Conservation (phyloP, 257 asterid genomes). For the Paulownia fortunei region DNA sequence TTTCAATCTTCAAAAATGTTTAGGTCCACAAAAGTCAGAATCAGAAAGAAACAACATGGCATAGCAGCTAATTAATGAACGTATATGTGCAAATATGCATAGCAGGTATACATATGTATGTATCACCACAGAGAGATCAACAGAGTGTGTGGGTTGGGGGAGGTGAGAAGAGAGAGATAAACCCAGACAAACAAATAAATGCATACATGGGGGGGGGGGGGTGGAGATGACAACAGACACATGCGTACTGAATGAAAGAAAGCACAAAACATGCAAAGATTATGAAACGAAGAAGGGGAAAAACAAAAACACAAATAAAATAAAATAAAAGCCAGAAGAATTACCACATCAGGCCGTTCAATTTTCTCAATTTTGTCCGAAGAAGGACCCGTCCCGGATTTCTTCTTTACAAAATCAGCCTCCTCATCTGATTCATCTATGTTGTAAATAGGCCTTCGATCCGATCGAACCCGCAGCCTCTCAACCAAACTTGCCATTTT, state of each 20-base stretch:
- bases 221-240: background rate
- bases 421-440: constrained; percentile 96
- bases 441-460: constrained; percentile 79
- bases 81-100: constrained; percentile 10
- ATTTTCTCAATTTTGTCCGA: constrained; percentile 42
- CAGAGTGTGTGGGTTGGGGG: background rate
- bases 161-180: background rate
- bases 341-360: constrained; percentile 59
- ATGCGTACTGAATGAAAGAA: background rate
- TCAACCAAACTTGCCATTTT: constrained; percentile 60
- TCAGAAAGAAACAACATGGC: background rate
- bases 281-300: background rate
- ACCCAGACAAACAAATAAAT: background rate
- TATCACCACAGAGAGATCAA: background rate
- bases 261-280: background rate
- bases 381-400: constrained; percentile 41
- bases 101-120: background rate
- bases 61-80: constrained; percentile 18
- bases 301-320: too few species aligned
- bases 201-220: background rate
- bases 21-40: background rate
- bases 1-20: constrained; percentile 17
- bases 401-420: constrained; percentile 42
- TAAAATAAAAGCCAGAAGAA: background rate
- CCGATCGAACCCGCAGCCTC: constrained; percentile 75